These are phyloP conservation scores for Fomitiporia mediterranea DNA, from an alignment of 1,284 basidiomycete genomes.

Conservation along the genomic window DNA sequence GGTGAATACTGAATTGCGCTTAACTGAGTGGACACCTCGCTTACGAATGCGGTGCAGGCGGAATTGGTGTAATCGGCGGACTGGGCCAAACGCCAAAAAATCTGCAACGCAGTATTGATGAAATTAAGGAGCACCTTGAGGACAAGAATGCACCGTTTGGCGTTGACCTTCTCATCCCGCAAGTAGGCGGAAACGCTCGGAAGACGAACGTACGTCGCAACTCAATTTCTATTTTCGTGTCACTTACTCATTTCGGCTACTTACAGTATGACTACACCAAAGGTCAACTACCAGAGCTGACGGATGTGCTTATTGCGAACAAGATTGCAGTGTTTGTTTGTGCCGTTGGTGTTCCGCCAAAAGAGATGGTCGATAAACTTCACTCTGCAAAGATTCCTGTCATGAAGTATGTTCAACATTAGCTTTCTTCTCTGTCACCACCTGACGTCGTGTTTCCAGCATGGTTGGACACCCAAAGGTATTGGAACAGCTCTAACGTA, in stretches of 20 bases:
- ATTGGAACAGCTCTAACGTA: slow-evolving; percentile 11
- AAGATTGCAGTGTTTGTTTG: slow-evolving; percentile 79
- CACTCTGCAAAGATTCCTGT: slow-evolving; percentile 76
- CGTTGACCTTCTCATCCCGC: slow-evolving; percentile 77
- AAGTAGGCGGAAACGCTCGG: slow-evolving; percentile 71
- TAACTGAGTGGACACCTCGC: background rate
- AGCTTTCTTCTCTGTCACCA: background rate
- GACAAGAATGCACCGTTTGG: slow-evolving; percentile 78
- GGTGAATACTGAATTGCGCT: slow-evolving; percentile 33
- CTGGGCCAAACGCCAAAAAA: slow-evolving; percentile 66
- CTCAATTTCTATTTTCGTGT: background rate
- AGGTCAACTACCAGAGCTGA: slow-evolving; percentile 69
- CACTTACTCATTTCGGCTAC: background rate
- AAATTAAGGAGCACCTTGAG: slow-evolving; percentile 66
- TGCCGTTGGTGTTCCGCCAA: slow-evolving; percentile 82
- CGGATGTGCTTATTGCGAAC: slow-evolving; percentile 76
- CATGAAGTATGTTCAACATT: slow-evolving; percentile 62
- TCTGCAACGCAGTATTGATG: slow-evolving; percentile 56
- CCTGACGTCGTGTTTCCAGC: slow-evolving; percentile 33
- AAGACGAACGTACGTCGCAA: slow-evolving; percentile 64
- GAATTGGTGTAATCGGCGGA: slow-evolving; percentile 83
- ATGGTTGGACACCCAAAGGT: slow-evolving; percentile 90
- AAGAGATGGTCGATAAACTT: slow-evolving; percentile 73
- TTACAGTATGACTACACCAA: slow-evolving; percentile 68
- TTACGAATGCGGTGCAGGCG: slow-evolving; percentile 37